A percentile compares a stretch with the other conserved stretches of the same genome.
These are phyloP conservation scores for Eucalyptus regnans DNA, from an alignment of 345 rosid genomes.

Conservation along the genomic window DNA sequence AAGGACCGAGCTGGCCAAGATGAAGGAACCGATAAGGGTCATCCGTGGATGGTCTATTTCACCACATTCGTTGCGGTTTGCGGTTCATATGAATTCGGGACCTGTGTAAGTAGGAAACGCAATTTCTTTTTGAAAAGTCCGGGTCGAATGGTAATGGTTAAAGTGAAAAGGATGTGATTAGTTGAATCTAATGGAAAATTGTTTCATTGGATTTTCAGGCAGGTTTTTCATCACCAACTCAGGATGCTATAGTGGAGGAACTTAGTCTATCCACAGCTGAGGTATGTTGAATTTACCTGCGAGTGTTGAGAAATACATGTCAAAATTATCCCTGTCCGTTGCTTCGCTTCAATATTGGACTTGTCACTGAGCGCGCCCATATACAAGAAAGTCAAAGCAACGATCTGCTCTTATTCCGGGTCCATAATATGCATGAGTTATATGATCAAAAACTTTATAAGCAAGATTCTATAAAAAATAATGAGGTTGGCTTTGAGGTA, in stretches of 20 bases:
- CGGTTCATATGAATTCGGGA: slow-evolving; percentile 77
- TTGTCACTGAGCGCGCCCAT: background rate
- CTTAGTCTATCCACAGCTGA: slow-evolving; percentile 53
- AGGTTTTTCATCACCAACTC: slow-evolving; percentile 90
- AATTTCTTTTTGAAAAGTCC: background rate
- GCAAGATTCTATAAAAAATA: background rate
- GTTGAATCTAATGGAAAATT: background rate
- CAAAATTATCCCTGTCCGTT: background rate
- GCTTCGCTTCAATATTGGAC: background rate
- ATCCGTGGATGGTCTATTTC: slow-evolving; percentile 64
- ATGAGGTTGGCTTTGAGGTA: background rate
- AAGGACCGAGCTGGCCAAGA: slow-evolving; percentile 10
- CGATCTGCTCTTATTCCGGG: background rate
- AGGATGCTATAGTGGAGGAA: slow-evolving; percentile 67
- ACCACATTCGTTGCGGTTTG: slow-evolving; percentile 76
- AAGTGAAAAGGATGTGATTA: background rate
- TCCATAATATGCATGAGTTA: background rate
- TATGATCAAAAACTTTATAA: background rate
- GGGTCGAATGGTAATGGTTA: background rate
- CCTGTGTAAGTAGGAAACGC: slow-evolving; percentile 5
- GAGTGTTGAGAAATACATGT: background rate
- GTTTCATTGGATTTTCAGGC: slow-evolving; percentile 32
- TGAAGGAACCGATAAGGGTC: slow-evolving; percentile 4
- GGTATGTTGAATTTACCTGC: slow-evolving; percentile 14
- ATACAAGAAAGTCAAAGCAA: background rate